Evolutionary conservation across 352 stramenopile genomes (phyloP).

Genomic region (Elongisporangium anandrum): DNA sequence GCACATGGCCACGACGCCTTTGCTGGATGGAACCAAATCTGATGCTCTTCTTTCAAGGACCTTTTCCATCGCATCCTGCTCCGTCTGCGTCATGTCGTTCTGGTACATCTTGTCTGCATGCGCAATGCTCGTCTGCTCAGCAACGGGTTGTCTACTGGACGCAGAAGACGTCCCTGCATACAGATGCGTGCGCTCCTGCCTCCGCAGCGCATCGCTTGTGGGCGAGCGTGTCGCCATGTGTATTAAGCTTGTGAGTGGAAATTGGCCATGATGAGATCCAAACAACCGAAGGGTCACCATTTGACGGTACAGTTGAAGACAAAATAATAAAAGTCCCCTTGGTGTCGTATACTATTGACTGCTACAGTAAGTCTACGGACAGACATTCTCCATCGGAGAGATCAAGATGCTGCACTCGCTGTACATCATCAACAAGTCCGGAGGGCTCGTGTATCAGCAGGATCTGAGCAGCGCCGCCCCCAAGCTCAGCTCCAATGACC

Average conservation of each 20-base stretch:
- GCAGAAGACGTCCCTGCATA: neutral
- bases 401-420: constrained; percentile 87
- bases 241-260: neutral
- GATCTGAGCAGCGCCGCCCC: constrained; percentile 83
- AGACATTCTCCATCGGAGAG: neutral
- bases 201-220: neutral
- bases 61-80: constrained; percentile 29
- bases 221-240: neutral
- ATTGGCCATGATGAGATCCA: neutral
- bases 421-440: constrained; percentile 94
- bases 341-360: neutral
- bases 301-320: neutral
- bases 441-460: constrained; percentile 91
- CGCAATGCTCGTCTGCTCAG: neutral
- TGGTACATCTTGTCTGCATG: constrained; percentile 6
- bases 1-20: constrained; percentile 36
- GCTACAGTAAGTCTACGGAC: neutral
- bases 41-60: constrained; percentile 29
- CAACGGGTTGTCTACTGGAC: neutral
- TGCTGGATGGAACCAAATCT: constrained; percentile 32
- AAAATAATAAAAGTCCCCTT: neutral
- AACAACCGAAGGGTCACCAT: neutral
- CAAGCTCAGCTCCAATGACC: constrained; percentile 89
- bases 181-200: neutral
- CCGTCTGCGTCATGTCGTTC: constrained; percentile 2